Evolutionary conservation across 2,329 filamentous ascomycete species (phyloP).

Genomic region (Chaetomiaceae sp.): DNA sequence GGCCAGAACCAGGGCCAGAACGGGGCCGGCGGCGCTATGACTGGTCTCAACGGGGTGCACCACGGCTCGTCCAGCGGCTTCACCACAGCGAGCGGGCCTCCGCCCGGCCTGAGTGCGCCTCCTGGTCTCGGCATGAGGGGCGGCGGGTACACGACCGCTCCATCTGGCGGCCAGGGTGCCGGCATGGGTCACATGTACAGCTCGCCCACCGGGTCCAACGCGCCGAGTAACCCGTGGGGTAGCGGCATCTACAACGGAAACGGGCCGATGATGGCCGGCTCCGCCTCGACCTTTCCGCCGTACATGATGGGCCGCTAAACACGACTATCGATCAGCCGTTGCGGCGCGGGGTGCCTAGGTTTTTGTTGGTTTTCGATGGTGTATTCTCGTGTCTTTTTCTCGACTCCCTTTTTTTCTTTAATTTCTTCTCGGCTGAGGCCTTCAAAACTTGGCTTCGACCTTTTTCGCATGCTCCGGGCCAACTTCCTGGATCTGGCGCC

Average conservation of each 20-base stretch:
- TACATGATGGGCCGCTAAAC: constrained; percentile 25
- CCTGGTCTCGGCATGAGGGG: constrained; percentile 54
- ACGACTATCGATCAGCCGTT: too few relatives aligned
- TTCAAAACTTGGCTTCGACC: too few relatives aligned
- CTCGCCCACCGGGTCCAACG: constrained; percentile 13
- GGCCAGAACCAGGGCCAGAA: constrained; percentile 53
- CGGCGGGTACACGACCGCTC: constrained; percentile 14
- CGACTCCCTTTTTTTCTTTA: background rate
- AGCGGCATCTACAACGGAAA: constrained; percentile 18
- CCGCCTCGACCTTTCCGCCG: constrained; percentile 19
- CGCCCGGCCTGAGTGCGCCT: constrained; percentile 71
- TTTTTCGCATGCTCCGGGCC: background rate
- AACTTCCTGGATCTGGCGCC: background rate
- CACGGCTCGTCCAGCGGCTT: constrained; percentile 53
- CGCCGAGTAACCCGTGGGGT: constrained; percentile 21
- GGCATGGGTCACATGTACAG: constrained; percentile 16
- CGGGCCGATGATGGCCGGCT: constrained; percentile 18
- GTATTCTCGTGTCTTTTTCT: constrained; percentile 3
- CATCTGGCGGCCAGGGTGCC: constrained; percentile 13
- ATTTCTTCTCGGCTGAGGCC: too few relatives aligned
- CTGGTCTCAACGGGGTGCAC: constrained; percentile 55
- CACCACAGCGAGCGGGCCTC: constrained; percentile 65
- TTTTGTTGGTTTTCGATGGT: too few relatives aligned
- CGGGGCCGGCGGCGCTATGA: constrained; percentile 35
- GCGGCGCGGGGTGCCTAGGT: too few relatives aligned